phyloP scores from a whole-genome alignment of 192 early-diverging fungal species.

The Linnemannia zychae region DNA sequence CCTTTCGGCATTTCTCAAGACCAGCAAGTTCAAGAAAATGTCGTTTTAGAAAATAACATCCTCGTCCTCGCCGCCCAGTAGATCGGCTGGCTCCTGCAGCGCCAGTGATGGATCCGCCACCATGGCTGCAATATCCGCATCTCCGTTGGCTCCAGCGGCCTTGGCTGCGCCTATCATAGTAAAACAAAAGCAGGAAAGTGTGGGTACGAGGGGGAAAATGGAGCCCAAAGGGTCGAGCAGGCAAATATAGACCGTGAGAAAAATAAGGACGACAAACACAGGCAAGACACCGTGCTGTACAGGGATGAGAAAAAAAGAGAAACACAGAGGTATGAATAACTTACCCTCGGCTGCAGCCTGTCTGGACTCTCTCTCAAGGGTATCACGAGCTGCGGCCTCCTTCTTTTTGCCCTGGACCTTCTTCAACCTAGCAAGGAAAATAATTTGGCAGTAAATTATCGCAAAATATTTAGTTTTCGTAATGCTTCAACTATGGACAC shows the following conservation, averaged over 20 bases:
- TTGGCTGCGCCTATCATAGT: constrained; percentile 3
- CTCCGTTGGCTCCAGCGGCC: neutral
- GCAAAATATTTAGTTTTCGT: neutral
- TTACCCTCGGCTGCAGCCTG: constrained; percentile 52
- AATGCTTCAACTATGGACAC: neutral
- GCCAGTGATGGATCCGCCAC: constrained; percentile 4
- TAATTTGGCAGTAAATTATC: neutral
- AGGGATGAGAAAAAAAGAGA: neutral
- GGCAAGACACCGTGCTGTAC: neutral
- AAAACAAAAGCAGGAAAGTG: neutral
- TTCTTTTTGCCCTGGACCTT: constrained; percentile 99
- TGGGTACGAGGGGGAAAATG: neutral
- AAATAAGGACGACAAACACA: neutral
- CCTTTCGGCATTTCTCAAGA: too few species aligned
- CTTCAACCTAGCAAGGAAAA: constrained; percentile 76
- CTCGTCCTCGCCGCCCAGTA: constrained; percentile 49
- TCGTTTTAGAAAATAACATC: constrained; percentile 45
- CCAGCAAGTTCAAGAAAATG: too few species aligned
- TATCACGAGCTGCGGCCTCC: constrained; percentile 75
- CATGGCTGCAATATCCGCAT: neutral
- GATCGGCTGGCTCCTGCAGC: constrained; percentile 26
- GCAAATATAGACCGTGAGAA: constrained; percentile 5
- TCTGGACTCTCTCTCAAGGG: constrained; percentile 59
- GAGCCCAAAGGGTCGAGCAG: neutral
- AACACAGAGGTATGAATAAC: neutral